Evolutionary conservation across 352 stramenopile species (phyloP).

Genomic region (Pythium periplocum): DNA sequence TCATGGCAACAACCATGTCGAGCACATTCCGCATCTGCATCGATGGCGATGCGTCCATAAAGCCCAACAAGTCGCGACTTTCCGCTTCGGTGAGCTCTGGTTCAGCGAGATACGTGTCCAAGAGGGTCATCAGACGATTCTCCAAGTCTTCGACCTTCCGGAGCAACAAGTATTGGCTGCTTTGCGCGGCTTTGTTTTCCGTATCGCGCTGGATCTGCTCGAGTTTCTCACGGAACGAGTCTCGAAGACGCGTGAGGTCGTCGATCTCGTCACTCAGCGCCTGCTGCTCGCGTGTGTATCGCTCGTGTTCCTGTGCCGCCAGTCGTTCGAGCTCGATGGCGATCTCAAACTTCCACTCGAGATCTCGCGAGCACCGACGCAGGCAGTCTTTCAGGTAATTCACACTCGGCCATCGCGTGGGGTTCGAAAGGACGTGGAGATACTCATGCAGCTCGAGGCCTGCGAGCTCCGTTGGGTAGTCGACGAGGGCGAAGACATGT

Average conservation of each 20-base stretch:
- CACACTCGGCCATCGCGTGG: slow-evolving; percentile 74
- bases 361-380: slow-evolving; percentile 61
- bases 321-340: slow-evolving; percentile 63
- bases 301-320: slow-evolving; percentile 53
- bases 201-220: slow-evolving; percentile 2
- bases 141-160: slow-evolving; percentile 82
- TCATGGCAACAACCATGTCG: slow-evolving; percentile 84
- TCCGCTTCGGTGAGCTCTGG: slow-evolving; percentile 31
- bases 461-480: slow-evolving; percentile 68
- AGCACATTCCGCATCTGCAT: slow-evolving; percentile 52
- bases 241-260: slow-evolving; percentile 55
- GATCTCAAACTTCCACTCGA: slow-evolving; percentile 78
- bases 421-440: slow-evolving; percentile 40
- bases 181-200: slow-evolving; percentile 1
- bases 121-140: slow-evolving; percentile 44
- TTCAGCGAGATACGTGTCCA: slow-evolving; percentile 59
- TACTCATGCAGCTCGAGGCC: slow-evolving; percentile 62
- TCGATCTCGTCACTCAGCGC: slow-evolving; percentile 73
- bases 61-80: slow-evolving; percentile 12
- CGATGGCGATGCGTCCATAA: slow-evolving; percentile 8
- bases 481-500: slow-evolving; percentile 41
- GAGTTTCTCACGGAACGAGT: slow-evolving; percentile 67
- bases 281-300: slow-evolving; percentile 39
- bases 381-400: slow-evolving; percentile 81
- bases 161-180: slow-evolving; percentile 45